Base-by-base conservation (phyloP, 2,329 filamentous ascomycete species). In the Tolypocladium guangdongense region DNA sequence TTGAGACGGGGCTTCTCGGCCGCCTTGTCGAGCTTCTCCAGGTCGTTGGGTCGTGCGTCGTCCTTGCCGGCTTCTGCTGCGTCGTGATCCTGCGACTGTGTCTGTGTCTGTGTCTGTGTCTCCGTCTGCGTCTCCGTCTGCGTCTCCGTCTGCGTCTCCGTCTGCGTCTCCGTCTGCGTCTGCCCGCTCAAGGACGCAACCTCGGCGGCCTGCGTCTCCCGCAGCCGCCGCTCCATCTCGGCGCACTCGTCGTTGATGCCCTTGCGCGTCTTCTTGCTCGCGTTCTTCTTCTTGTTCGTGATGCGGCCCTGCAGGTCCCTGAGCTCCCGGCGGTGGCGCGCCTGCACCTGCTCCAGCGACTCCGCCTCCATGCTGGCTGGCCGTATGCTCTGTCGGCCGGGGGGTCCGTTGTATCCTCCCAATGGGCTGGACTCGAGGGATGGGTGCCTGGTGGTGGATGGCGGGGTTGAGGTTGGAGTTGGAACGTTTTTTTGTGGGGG, bases 231-330 rank as follows among this genome's bases (percentile, higher is more conserved):
- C 67, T 92, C 87, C 58, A 90, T 74, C 52, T 80, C 76, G 56
- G 86, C 85, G 60, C 88, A 90, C 66, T 92, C 88, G 51, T 86
- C 78, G 41, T 87, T 89, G 64, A 92, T 76, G 32, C 85, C 84
- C 67, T 86, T 89, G 63, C 74, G 82, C 61, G 78, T 91, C 82
- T 83, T 90, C 73, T 97, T 99, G 48, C 87, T 95, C 18, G 93
- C 91, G 61, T 88, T 86, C 76, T 96, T 97, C 78, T 96, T 99
- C 78, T 96, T 97, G 72, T 87, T 90, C 6, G 89, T 96, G 64
- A 95, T 84, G 55, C 86, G 84, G 50, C 83, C 80, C 68, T 95
- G 88, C 30, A 99, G 78, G 56, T 97, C 92, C 61, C 84, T 86
- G 68, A 87, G 84, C 72, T 99, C 92, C 70, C 89, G 93, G 63